Conservation (phyloP, 2,329 filamentous ascomycete species). For the Epichloe hybrida region DNA sequence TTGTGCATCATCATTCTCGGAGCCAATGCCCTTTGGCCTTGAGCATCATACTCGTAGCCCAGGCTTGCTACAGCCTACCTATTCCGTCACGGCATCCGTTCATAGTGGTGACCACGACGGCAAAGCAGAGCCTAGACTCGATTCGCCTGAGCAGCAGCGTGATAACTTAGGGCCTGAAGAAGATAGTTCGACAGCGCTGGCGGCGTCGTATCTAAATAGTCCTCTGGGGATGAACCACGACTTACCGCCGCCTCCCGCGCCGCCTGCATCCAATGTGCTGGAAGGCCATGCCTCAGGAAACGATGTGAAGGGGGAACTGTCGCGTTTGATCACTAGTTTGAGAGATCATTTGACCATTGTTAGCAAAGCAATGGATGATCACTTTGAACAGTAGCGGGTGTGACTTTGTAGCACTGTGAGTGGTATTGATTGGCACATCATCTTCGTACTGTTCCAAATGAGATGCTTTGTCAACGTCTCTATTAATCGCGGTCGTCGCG, state of each 20-base stretch:
- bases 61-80: background rate
- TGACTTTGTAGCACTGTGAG: background rate
- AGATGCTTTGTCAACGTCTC: no score
- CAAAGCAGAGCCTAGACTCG: background rate
- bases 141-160: background rate
- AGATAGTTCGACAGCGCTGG: background rate
- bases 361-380: slow-evolving; percentile 13
- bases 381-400: background rate
- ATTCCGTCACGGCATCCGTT: background rate
- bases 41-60: background rate
- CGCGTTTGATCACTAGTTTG: slow-evolving; percentile 33
- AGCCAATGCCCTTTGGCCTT: background rate
- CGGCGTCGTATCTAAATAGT: background rate
- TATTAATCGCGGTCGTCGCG: no score
- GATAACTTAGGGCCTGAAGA: background rate
- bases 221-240: background rate
- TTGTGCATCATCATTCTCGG: background rate
- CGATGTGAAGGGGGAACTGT: slow-evolving; percentile 20
- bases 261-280: background rate
- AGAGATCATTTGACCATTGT: slow-evolving; percentile 32
- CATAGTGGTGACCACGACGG: background rate
- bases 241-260: background rate
- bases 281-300: slow-evolving; percentile 14
- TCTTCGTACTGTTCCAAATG: background rate
- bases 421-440: background rate